phyloP scores from a whole-genome alignment of 805 yeast genomes.

The Pichia occidentalis region DNA sequence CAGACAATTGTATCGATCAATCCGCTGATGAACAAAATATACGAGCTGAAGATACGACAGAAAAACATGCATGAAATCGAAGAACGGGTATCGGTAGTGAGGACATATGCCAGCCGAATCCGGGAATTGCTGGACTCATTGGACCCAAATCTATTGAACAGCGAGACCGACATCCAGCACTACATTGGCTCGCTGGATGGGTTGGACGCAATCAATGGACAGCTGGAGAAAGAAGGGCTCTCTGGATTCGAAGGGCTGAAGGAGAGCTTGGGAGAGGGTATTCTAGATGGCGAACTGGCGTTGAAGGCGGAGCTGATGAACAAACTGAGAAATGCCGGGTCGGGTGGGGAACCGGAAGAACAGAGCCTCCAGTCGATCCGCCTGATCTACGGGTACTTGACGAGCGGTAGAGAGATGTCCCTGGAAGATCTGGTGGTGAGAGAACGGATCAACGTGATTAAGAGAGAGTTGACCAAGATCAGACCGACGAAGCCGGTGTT shows the following conservation, averaged over 20 bases:
- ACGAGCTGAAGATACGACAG: constrained; percentile 47
- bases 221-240: constrained; percentile 22
- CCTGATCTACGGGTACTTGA: constrained; percentile 37
- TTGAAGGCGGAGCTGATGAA: constrained; percentile 44
- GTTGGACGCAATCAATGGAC: constrained; percentile 29
- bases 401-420: constrained; percentile 21
- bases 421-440: constrained; percentile 34
- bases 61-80: constrained; percentile 51
- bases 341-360: not conserved
- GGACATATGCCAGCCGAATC: constrained; percentile 39
- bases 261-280: constrained; percentile 49
- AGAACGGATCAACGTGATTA: constrained; percentile 32
- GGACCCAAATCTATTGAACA: constrained; percentile 26
- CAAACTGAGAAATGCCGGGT: constrained; percentile 30
- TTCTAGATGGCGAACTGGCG: constrained; percentile 50
- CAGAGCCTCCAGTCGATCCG: too few relatives aligned
- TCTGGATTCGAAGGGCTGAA: constrained; percentile 62
- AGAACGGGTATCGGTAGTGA: constrained; percentile 25
- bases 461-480: constrained; percentile 37
- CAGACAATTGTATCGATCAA: constrained; percentile 57
- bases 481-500: constrained; percentile 33
- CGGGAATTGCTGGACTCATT: constrained; percentile 31
- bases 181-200: constrained; percentile 30
- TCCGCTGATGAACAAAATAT: constrained; percentile 65
- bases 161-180: constrained; percentile 35